Evolutionary conservation across 2,329 filamentous ascomycete species (phyloP).

Genomic region (Fusarium foetens): DNA sequence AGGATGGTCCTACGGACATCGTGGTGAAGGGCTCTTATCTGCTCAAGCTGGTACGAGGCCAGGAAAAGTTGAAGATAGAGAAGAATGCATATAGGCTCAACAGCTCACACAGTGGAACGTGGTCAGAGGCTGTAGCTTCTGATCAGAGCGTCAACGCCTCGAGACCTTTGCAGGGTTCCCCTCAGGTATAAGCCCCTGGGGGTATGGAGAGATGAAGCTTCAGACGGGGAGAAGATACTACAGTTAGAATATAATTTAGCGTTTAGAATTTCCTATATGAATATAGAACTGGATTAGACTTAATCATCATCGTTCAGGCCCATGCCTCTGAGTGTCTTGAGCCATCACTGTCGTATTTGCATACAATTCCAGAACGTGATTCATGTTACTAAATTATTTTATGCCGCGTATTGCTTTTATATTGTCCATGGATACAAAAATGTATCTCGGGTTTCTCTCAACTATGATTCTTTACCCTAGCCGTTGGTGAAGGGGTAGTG

Average conservation of each 20-base stretch:
- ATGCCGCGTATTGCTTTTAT: background rate
- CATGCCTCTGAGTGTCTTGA: background rate
- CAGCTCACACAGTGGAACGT: slow-evolving; percentile 16
- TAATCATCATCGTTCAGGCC: background rate
- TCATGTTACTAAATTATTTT: background rate
- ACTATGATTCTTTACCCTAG: background rate
- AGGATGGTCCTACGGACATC: slow-evolving; percentile 43
- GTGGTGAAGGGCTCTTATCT: slow-evolving; percentile 48
- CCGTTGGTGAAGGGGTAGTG: background rate
- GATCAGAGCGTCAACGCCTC: background rate
- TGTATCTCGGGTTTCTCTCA: background rate
- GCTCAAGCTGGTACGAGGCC: slow-evolving; percentile 39
- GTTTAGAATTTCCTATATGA: background rate
- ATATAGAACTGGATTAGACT: slow-evolving; percentile 8
- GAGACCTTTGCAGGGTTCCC: slow-evolving; percentile 8
- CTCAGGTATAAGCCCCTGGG: slow-evolving; percentile 1
- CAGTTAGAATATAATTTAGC: background rate
- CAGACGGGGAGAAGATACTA: background rate
- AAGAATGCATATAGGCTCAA: slow-evolving; percentile 27
- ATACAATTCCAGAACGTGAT: background rate
- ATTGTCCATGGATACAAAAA: background rate
- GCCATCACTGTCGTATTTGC: background rate
- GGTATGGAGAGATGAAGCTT: background rate
- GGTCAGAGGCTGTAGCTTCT: slow-evolving; percentile 7
- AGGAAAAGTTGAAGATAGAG: slow-evolving; percentile 23